Conservation (phyloP, 2,329 filamentous ascomycete species). For the Paecilomyces sp. region DNA sequence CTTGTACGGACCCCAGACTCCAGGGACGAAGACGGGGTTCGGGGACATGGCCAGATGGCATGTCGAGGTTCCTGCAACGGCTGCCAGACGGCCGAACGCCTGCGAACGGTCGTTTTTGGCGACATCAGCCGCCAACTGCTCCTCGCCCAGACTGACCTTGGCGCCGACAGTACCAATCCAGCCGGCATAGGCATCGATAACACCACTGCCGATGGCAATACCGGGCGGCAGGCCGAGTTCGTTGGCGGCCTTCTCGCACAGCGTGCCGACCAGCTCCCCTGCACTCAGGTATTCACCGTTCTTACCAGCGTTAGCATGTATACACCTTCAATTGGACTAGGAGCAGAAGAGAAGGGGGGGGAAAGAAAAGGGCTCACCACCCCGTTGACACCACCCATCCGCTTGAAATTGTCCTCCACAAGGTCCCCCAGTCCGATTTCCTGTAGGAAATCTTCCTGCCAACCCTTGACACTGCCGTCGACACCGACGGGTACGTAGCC, state of each 20-base stretch:
- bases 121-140: conserved; percentile 59
- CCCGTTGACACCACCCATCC: conserved; percentile 89
- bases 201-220: conserved; percentile 88
- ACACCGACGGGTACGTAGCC: conserved; percentile 95
- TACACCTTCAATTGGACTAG: neutral
- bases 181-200: conserved; percentile 96
- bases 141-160: conserved; percentile 69
- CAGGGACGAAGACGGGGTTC: conserved; percentile 85
- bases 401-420: conserved; percentile 77
- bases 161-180: conserved; percentile 99
- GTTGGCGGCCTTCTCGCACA: conserved; percentile 74
- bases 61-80: conserved; percentile 92
- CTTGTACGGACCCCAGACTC: conserved; percentile 95
- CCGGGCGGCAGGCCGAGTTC: conserved; percentile 80
- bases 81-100: conserved; percentile 85
- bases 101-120: conserved; percentile 82
- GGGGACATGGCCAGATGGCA: conserved; percentile 96
- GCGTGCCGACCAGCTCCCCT: conserved; percentile 77
- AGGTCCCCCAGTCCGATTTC: conserved; percentile 83
- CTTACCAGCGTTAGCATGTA: conserved; percentile 42
- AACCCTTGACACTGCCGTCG: conserved; percentile 93
- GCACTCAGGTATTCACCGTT: conserved; percentile 88
- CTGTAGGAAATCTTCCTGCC: conserved; percentile 90
- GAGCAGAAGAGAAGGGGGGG: neutral
- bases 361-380: conserved; percentile 58